Evolutionary conservation across 768 basidiomycete species (phyloP).

Genomic region (Chiua virens): DNA sequence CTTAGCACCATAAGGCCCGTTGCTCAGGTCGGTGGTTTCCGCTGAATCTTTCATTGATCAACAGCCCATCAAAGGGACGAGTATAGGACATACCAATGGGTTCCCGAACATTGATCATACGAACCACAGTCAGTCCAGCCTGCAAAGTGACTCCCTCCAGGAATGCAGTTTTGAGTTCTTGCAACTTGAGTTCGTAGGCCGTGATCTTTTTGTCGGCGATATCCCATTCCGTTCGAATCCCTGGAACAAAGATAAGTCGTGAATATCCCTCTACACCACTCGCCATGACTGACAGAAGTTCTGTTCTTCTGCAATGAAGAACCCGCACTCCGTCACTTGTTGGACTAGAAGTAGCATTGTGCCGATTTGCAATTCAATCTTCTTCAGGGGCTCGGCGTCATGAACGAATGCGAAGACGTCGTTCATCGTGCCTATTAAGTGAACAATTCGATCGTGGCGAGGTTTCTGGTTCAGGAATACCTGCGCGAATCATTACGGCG

Average conservation of each 20-base stretch:
- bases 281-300: neutral
- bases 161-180: neutral
- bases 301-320: neutral
- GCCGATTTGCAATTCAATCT: neutral
- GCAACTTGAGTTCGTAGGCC: neutral
- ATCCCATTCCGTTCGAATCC: neutral
- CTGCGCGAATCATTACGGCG: neutral
- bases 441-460: neutral
- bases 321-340: neutral
- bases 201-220: neutral
- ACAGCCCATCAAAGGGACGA: too few species aligned
- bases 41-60: neutral
- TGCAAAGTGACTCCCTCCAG: neutral
- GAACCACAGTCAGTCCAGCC: neutral
- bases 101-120: too few species aligned
- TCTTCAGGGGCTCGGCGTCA: neutral
- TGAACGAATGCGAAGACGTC: neutral
- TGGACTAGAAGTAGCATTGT: neutral
- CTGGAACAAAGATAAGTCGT: neutral
- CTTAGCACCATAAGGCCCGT: slow-evolving; percentile 1
- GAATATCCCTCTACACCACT: too few species aligned
- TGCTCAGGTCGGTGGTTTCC: too few species aligned
- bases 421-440: slow-evolving; percentile 1
- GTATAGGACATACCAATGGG: too few species aligned
- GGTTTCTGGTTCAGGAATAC: neutral